These are phyloP conservation scores for Trichoderma brevicompactum DNA, from an alignment of 2,329 filamentous ascomycete species.

Conservation along the genomic window DNA sequence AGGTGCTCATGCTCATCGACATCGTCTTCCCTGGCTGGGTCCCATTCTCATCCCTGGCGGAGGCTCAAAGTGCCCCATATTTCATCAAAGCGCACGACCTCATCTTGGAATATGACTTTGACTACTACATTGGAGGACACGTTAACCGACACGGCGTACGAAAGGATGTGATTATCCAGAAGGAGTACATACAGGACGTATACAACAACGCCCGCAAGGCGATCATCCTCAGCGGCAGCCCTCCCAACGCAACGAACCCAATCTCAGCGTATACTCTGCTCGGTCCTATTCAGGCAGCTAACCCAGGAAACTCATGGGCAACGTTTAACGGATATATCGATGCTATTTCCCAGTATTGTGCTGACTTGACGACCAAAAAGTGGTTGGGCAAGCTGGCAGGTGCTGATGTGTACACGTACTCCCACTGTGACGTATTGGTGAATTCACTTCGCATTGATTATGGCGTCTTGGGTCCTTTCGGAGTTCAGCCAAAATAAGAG, in stretches of 20 bases:
- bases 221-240: constrained; percentile 1
- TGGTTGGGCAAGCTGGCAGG: neutral
- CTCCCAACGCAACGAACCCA: neutral
- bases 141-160: neutral
- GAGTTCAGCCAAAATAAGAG: neutral
- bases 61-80: neutral
- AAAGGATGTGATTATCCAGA: neutral
- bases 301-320: constrained; percentile 3
- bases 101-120: neutral
- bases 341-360: neutral
- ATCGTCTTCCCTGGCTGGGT: constrained; percentile 11
- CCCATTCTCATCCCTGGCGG: neutral
- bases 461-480: neutral
- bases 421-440: constrained; percentile 1
- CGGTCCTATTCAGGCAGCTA: neutral
- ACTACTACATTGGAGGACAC: neutral
- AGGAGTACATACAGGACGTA: neutral
- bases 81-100: constrained; percentile 6
- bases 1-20: constrained; percentile 8
- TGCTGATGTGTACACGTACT: neutral
- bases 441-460: neutral
- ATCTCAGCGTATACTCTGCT: neutral
- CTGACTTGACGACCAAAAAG: neutral
- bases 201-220: neutral
- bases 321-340: neutral